These are phyloP conservation scores for Buddleja alternifolia DNA, from an alignment of 257 asterid species.

Conservation along the genomic window DNA sequence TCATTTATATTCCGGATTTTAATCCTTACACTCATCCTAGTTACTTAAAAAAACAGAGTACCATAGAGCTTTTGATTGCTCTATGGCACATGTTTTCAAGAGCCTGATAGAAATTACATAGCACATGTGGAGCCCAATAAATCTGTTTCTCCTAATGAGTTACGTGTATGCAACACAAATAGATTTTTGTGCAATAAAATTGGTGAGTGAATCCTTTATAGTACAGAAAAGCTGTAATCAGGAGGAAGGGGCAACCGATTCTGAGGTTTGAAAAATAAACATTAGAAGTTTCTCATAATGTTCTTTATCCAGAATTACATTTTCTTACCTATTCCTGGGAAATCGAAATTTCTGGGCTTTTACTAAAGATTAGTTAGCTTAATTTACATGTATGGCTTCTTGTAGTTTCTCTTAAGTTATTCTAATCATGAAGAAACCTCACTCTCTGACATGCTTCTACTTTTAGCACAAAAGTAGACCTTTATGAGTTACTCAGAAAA, in stretches of 20 bases:
- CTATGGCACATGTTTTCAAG: constrained; percentile 6
- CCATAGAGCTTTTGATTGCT: neutral
- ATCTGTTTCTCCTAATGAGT: neutral
- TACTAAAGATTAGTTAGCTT: neutral
- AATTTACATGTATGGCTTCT: neutral
- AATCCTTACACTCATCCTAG: neutral
- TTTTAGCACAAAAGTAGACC: constrained; percentile 1
- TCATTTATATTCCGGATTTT: neutral
- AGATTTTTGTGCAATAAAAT: neutral
- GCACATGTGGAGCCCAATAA: neutral
- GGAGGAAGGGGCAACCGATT: neutral
- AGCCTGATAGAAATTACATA: neutral
- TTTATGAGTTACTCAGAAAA: neutral
- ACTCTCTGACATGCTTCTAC: neutral
- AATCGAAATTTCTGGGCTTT: neutral
- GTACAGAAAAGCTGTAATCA: neutral
- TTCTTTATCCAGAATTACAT: neutral
- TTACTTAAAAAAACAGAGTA: neutral
- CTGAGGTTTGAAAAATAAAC: neutral
- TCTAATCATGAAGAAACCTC: neutral
- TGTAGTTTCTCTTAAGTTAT: neutral
- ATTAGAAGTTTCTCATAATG: neutral
- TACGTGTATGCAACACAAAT: neutral
- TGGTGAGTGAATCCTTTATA: neutral
- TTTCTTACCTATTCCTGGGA: neutral